phyloP scores from a whole-genome alignment of 2,329 filamentous ascomycete species.

The Macrophomina phaseolina region DNA sequence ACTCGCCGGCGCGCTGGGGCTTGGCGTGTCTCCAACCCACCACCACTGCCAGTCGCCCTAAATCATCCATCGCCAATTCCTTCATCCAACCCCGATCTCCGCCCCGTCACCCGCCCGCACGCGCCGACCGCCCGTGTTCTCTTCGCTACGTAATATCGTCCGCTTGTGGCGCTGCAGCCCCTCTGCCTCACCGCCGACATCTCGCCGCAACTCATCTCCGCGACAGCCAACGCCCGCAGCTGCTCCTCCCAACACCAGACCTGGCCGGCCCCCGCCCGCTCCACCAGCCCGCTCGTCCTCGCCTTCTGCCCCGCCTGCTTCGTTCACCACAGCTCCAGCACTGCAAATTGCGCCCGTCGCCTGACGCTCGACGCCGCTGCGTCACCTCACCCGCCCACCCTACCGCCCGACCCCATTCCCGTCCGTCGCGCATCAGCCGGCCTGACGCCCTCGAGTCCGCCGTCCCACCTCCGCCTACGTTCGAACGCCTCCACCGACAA shows the following conservation, averaged over 20 bases:
- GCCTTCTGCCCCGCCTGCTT: not conserved
- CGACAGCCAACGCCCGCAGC: slow-evolving; percentile 24
- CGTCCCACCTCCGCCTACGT: not conserved
- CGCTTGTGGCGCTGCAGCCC: slow-evolving; percentile 22
- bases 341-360: slow-evolving; percentile 18
- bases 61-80: slow-evolving; percentile 24
- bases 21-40: slow-evolving; percentile 23
- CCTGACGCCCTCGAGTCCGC: not conserved
- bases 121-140: not conserved
- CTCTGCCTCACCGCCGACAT: slow-evolving; percentile 27
- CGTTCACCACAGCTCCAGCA: slow-evolving; percentile 4
- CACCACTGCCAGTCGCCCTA: slow-evolving; percentile 16
- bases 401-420: slow-evolving; percentile 4
- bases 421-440: slow-evolving; percentile 6
- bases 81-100: slow-evolving; percentile 14
- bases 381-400: slow-evolving; percentile 9
- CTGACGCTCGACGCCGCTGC: slow-evolving; percentile 2
- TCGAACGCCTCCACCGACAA: slow-evolving; percentile 9
- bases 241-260: slow-evolving; percentile 25
- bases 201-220: slow-evolving; percentile 27
- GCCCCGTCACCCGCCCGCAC: slow-evolving; percentile 12
- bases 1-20: not conserved
- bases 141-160: slow-evolving; percentile 17
- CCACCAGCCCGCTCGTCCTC: not conserved
- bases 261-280: slow-evolving; percentile 5